Evolutionary conservation across 2,329 filamentous ascomycete genomes (phyloP).

Genomic region (Claviceps africana): DNA sequence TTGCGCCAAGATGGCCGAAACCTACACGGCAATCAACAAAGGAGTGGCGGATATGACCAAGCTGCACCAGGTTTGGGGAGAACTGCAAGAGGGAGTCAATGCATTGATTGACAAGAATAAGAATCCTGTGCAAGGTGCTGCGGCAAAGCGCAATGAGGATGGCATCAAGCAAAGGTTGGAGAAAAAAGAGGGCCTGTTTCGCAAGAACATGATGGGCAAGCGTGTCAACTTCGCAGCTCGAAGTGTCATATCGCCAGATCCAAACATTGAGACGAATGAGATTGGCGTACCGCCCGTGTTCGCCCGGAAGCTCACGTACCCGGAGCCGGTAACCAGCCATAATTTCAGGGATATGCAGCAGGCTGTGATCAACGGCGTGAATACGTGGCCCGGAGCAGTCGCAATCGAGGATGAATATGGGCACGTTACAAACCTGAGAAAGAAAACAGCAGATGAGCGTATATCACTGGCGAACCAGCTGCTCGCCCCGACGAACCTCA

Average conservation of each 20-base stretch:
- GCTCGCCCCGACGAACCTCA: conserved; percentile 62
- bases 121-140: conserved; percentile 66
- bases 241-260: conserved; percentile 95
- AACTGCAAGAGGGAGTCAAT: conserved; percentile 81
- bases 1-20: conserved; percentile 59
- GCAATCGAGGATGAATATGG: conserved; percentile 95
- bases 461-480: conserved; percentile 85
- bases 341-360: conserved; percentile 94
- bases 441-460: conserved; percentile 78
- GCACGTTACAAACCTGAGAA: conserved; percentile 73
- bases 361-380: conserved; percentile 85
- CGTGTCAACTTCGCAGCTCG: conserved; percentile 96
- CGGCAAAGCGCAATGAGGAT: conserved; percentile 67
- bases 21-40: conserved; percentile 40
- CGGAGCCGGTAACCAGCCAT: conserved; percentile 91
- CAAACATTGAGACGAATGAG: conserved; percentile 97
- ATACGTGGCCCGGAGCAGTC: conserved; percentile 86
- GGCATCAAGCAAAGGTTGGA: conserved; percentile 96
- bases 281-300: conserved; percentile 98
- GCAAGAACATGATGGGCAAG: conserved; percentile 99
- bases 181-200: conserved; percentile 96
- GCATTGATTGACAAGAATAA: conserved; percentile 82
- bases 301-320: conserved; percentile 88
- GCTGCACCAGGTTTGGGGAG: conserved; percentile 67
- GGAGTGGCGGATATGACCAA: conserved; percentile 44